Evolutionary conservation across 2,329 filamentous ascomycete genomes (phyloP).

Genomic region (Botrytis hyacinthi): DNA sequence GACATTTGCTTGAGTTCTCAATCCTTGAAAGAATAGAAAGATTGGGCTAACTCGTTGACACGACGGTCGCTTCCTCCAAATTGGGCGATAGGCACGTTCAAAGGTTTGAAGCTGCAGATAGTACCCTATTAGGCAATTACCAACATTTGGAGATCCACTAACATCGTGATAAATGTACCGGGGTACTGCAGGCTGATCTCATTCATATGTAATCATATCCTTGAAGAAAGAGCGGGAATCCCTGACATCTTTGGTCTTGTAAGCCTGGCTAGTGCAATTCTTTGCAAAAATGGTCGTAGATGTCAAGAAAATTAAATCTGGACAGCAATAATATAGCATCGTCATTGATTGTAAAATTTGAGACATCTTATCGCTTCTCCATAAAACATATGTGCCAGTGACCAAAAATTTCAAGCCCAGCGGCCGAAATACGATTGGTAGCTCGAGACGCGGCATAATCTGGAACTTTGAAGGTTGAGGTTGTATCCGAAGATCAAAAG

Average conservation of each 20-base stretch:
- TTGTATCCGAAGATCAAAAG: constrained; percentile 13
- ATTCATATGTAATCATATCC: constrained; percentile 9
- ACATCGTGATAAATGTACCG: constrained; percentile 10
- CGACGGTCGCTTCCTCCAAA: constrained; percentile 7
- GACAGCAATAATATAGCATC: neutral
- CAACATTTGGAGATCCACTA: constrained; percentile 10
- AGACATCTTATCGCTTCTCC: constrained; percentile 13
- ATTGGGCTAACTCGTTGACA: neutral
- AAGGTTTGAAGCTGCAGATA: constrained; percentile 11
- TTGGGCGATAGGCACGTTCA: constrained; percentile 14
- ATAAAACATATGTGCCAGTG: constrained; percentile 10
- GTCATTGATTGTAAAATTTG: constrained; percentile 12
- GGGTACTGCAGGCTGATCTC: constrained; percentile 20
- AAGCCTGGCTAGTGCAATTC: neutral
- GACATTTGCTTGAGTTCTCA: neutral
- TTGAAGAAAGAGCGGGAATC: constrained; percentile 10
- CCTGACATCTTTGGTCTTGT: neutral
- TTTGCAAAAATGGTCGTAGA: neutral
- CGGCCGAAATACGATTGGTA: constrained; percentile 10
- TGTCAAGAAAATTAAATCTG: neutral
- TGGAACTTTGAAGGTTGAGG: constrained; percentile 13
- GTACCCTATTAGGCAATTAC: constrained; percentile 14
- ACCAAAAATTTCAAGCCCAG: neutral
- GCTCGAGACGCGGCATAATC: constrained; percentile 16
- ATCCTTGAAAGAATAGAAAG: neutral